Base-by-base conservation (phyloP, 441 rosid species). In the Jatropha multifida region DNA sequence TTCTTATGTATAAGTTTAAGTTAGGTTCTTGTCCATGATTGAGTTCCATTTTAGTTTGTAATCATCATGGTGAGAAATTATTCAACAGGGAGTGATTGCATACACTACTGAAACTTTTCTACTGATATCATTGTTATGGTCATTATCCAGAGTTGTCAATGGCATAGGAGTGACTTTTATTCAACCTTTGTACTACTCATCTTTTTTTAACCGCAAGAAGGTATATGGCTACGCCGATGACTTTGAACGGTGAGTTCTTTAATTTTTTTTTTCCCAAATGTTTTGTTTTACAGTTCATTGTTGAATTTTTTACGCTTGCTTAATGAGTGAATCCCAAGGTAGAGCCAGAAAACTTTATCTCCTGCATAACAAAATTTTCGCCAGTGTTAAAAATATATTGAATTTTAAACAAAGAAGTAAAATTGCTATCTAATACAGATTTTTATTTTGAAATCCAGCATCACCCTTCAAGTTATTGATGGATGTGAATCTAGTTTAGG, bases 121-220 rank as follows among this genome's bases (percentile, higher is more conserved):
- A 40, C 67, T 56, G 49, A 52, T 59, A 40, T 56, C 13, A 52
- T 66, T 71, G 68, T 68, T 65, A 23, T 69, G 65, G 26, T 59
- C 48, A 69, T 80, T 74, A 10, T 82, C 79, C 88, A 93, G 97
- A 70, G 86, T 90, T 70, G 82, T 90, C 77, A 76, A 76, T 69
- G 94, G 96, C 62, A 86, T 91, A 74, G 96, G 92, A 83, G 92
- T 93, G 74, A 93, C 92, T 63, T 78, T 93, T 65, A 91, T 93
- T 73, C 88, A 93, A 80, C 94, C 97, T 67, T 76, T 86, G 80
- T 75, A 83, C 77, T 86, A 86, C 83, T 79, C 85, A 37, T 91
- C 93, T 44, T 88, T 88, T 83, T 93, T 93, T 82, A 83, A 65
- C 80, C 89, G 94, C 51, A 96, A 90, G 65, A 84, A 78, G 80